Conservation (phyloP, 2,329 filamentous ascomycete genomes). For the Xylaria hypoxylon region DNA sequence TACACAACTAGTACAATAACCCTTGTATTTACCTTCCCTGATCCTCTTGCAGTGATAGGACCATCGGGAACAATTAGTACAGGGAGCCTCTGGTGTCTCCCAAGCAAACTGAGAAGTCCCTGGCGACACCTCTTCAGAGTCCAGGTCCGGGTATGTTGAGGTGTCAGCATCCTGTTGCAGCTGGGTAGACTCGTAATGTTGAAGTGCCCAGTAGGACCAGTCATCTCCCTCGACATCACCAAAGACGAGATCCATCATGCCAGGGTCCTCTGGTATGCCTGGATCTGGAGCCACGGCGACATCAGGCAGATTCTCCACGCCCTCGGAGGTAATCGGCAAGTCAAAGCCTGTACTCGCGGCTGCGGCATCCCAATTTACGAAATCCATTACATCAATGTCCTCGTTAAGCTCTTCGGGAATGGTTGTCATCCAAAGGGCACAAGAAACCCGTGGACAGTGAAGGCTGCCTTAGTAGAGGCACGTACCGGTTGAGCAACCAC, state of each 20-base stretch:
- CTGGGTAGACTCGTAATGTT: conserved; percentile 65
- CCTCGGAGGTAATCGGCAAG: conserved; percentile 53
- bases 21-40: conserved; percentile 68
- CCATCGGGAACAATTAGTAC: conserved; percentile 62
- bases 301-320: conserved; percentile 49
- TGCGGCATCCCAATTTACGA: conserved; percentile 71
- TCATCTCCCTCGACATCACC: conserved; percentile 69
- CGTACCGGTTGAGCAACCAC: conserved; percentile 27
- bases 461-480: conserved; percentile 16
- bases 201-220: conserved; percentile 68
- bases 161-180: conserved; percentile 52
- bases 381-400: conserved; percentile 64
- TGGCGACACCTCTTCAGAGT: conserved; percentile 44
- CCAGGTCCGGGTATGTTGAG: conserved; percentile 48
- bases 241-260: conserved; percentile 67
- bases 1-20: conserved; percentile 72
- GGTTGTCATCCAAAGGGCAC: conserved; percentile 51
- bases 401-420: conserved; percentile 57
- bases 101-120: conserved; percentile 53
- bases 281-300: conserved; percentile 42
- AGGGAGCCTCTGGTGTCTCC: conserved; percentile 62
- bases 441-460: background rate
- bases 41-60: conserved; percentile 71
- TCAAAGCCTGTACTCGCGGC: conserved; percentile 52
- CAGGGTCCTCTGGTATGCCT: conserved; percentile 42